Conservation (phyloP, 192 early-diverging fungal genomes). For the Coemansia sp. region DNA sequence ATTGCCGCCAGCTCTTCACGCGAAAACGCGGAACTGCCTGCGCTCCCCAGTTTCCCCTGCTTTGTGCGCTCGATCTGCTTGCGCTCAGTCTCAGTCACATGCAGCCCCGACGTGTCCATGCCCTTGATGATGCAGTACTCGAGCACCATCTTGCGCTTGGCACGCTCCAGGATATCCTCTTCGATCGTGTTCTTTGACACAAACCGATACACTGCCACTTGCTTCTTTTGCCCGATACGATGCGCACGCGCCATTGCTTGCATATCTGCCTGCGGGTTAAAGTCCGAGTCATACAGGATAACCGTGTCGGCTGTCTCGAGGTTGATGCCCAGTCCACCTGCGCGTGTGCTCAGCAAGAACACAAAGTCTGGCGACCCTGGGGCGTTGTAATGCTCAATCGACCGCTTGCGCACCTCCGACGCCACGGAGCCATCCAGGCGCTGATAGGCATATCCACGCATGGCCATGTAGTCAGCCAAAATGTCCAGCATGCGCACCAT, state of each 20-base stretch:
- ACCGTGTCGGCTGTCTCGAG: conserved; percentile 97
- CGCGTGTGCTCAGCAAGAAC: conserved; percentile 95
- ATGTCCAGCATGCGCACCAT: conserved; percentile 98
- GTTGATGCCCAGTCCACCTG: conserved; percentile 97
- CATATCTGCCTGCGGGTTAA: conserved; percentile 97
- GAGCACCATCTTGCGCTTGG: conserved; percentile 99
- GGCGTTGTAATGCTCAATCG: conserved; percentile 98
- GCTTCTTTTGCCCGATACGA: conserved; percentile 97
- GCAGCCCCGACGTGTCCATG: conserved; percentile 95
- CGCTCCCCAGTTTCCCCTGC: conserved; percentile 48
- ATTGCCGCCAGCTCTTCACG: conserved; percentile 92
- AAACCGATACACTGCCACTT: conserved; percentile 97
- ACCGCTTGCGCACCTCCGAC: conserved; percentile 88
- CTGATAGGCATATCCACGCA: conserved; percentile 88
- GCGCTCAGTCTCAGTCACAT: conserved; percentile 59
- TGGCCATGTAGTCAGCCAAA: conserved; percentile 88
- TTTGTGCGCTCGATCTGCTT: conserved; percentile 57
- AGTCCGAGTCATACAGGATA: conserved; percentile 92
- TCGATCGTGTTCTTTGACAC: conserved; percentile 98
- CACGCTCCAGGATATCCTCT: conserved; percentile 97
- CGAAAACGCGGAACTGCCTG: conserved; percentile 62
- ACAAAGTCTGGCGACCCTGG: conserved; percentile 92
- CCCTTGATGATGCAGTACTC: conserved; percentile 99
- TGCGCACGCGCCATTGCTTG: conserved; percentile 99
- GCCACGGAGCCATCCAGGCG: conserved; percentile 91